A percentile compares a stretch with the other conserved stretches of the same genome.
Evolutionary conservation across 768 basidiomycete species (phyloP).

Genomic region (Podaxis sp.): DNA sequence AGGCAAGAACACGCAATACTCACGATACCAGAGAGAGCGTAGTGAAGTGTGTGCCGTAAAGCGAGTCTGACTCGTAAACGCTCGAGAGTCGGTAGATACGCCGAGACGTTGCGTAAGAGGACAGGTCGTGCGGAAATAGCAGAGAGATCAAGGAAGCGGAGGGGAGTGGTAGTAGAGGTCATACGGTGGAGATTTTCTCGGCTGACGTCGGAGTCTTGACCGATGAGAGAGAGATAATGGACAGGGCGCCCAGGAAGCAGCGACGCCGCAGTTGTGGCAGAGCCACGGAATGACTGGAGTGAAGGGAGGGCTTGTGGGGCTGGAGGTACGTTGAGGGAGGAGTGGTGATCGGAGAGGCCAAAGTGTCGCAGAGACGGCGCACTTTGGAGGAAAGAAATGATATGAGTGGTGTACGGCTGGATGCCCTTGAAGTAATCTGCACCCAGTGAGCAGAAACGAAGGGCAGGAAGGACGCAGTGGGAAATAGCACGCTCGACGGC

Average conservation of each 20-base stretch:
- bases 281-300: slow-evolving; percentile 55
- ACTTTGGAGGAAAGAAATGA: slow-evolving; percentile 38
- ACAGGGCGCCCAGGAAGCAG: slow-evolving; percentile 62
- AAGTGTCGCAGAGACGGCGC: slow-evolving; percentile 40
- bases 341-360: slow-evolving; percentile 40
- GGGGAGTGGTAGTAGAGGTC: slow-evolving; percentile 40
- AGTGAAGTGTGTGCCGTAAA: slow-evolving; percentile 61
- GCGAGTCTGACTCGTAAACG: slow-evolving; percentile 53
- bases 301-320: slow-evolving; percentile 34
- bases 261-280: slow-evolving; percentile 51
- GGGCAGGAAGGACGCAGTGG: slow-evolving; percentile 34
- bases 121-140: slow-evolving; percentile 54
- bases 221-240: slow-evolving; percentile 49
- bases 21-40: slow-evolving; percentile 61
- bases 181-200: slow-evolving; percentile 47
- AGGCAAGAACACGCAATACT: slow-evolving; percentile 26
- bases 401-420: slow-evolving; percentile 35
- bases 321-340: slow-evolving; percentile 36
- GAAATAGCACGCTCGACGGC: slow-evolving; percentile 43
- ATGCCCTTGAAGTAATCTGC: slow-evolving; percentile 40
- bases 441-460: slow-evolving; percentile 37
- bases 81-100: slow-evolving; percentile 44
- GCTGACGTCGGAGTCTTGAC: slow-evolving; percentile 51
- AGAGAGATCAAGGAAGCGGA: slow-evolving; percentile 55
- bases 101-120: slow-evolving; percentile 52